Evolutionary conservation across 768 basidiomycete genomes (phyloP).

Genomic region (Hygrophoropsis aurantiaca): DNA sequence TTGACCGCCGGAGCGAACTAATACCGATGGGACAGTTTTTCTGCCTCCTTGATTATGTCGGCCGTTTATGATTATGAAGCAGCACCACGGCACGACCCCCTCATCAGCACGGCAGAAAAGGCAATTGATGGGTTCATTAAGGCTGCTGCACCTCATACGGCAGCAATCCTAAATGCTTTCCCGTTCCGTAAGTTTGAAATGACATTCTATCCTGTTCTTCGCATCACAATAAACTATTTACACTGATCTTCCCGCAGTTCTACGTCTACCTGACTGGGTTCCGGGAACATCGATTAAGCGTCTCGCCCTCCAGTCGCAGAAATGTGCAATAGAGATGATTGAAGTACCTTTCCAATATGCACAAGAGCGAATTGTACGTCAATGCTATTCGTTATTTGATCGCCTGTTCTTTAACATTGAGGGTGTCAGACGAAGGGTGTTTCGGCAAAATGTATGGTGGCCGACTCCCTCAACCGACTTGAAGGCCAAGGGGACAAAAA

Average conservation of each 20-base stretch:
- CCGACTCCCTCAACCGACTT: background rate
- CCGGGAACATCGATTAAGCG: slow-evolving; percentile 9
- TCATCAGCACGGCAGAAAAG: background rate
- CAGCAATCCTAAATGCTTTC: slow-evolving; percentile 3
- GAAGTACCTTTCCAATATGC: slow-evolving; percentile 6
- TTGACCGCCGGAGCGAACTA: background rate
- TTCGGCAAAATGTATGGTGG: slow-evolving; percentile 1
- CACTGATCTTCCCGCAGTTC: background rate
- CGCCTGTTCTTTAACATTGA: background rate
- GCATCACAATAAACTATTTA: background rate
- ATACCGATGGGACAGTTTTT: slow-evolving; percentile 1
- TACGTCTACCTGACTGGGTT: slow-evolving; percentile 8
- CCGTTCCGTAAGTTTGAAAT: slow-evolving; percentile 5
- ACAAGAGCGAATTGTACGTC: slow-evolving; percentile 1
- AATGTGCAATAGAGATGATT: background rate
- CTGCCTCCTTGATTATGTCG: slow-evolving; percentile 7
- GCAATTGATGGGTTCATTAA: slow-evolving; percentile 1
- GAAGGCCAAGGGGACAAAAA: background rate
- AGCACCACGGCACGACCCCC: background rate
- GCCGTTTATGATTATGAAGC: slow-evolving; percentile 9
- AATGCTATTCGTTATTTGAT: background rate
- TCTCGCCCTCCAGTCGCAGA: background rate
- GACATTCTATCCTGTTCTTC: background rate
- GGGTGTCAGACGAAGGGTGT: background rate
- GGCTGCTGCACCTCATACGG: background rate